Percentiles rank a stretch among this genome's conserved stretches.
Evolutionary conservation across 345 rosid species (phyloP).

Genomic region (Eucalyptus albens): DNA sequence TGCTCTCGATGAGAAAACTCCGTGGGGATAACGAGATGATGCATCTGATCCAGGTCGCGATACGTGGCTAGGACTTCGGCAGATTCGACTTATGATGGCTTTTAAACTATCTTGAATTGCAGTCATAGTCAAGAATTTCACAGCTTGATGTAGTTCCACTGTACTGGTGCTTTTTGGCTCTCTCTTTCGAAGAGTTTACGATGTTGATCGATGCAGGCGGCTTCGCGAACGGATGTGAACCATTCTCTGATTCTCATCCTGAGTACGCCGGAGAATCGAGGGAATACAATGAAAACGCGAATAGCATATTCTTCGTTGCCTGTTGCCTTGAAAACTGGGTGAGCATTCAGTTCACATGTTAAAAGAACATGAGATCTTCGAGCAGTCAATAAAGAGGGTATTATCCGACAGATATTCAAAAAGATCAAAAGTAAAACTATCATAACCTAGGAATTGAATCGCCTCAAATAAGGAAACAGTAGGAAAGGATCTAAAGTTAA

Average conservation of each 20-base stretch:
- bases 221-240: neutral
- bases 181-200: neutral
- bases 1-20: neutral
- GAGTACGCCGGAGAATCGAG: neutral
- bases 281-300: neutral
- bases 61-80: neutral
- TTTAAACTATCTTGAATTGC: neutral
- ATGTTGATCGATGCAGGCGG: neutral
- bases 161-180: neutral
- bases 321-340: neutral
- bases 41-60: neutral
- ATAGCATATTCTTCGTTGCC: neutral
- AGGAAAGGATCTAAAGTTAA: neutral
- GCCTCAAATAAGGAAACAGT: neutral
- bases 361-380: neutral
- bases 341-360: neutral
- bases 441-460: neutral
- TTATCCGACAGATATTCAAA: neutral
- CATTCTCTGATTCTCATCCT: neutral
- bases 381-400: neutral
- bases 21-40: rapidly evolving
- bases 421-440: neutral
- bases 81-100: neutral
- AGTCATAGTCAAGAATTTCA: neutral
- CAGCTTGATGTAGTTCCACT: rapidly evolving